Percentiles rank a stretch among this genome's conserved stretches.
phyloP scores from a whole-genome alignment of 108 stramenopile genomes.

The Cylindrotheca fusiformis region DNA sequence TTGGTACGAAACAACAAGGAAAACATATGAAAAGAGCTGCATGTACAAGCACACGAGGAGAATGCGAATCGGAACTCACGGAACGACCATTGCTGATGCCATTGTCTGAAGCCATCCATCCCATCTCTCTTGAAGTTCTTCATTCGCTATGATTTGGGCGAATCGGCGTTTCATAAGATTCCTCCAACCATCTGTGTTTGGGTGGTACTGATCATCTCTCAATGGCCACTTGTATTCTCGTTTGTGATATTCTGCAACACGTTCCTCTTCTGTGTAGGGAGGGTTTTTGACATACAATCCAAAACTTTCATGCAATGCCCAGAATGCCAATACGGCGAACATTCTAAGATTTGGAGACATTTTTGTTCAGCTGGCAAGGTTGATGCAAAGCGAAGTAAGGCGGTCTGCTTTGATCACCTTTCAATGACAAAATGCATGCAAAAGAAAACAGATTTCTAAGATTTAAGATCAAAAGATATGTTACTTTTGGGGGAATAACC shows the following conservation, averaged over 20 bases:
- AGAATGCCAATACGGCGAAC: neutral
- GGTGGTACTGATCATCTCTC: conserved; percentile 20
- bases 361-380: no score
- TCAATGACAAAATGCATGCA: no score
- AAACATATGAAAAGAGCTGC: no score
- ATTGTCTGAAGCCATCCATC: conserved; percentile 59
- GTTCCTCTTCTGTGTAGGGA: conserved; percentile 37
- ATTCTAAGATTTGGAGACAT: no score
- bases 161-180: conserved; percentile 49
- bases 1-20: no score
- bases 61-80: conserved; percentile 4
- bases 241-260: conserved; percentile 43
- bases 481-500: no score
- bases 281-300: neutral
- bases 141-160: conserved; percentile 41
- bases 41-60: no score
- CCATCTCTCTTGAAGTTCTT: conserved; percentile 37
- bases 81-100: conserved; percentile 28
- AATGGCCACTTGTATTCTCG: conserved; percentile 55
- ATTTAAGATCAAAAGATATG: no score
- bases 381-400: no score
- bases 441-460: no score
- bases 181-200: conserved; percentile 56
- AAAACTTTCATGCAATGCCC: neutral
- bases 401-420: no score